Evolutionary conservation across 2,329 filamentous ascomycete species (phyloP), one percentile per base, ranked within the genome.

Genomic region (Botrytis hyacinthi): DNA sequence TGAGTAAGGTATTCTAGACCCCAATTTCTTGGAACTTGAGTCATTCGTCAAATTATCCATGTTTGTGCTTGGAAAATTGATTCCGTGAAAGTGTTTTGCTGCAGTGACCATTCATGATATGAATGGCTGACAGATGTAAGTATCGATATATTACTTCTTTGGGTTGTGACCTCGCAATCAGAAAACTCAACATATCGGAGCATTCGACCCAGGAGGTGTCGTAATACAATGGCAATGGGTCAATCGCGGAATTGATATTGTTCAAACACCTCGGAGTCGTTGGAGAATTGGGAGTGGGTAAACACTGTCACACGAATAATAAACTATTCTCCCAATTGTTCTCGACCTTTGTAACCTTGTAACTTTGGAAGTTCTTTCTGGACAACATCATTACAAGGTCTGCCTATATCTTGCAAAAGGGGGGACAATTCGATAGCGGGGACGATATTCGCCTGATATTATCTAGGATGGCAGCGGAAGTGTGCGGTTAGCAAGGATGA

Each of bases 361-460:
- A 37, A 20, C 12, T 35, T 51, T n/a, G 29, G 4, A 48, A 20
- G 32, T 7, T 7, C 26, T 29, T 14, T 35, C 37, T 16, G n/a
- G 22, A 46, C 48, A 54, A n/a, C 48, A 54, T 54, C 48, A 54
- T n/a, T 54, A 54, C 48, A 16, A 54, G 48, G 48, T 54, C 48
- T 54, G 12, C 32, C 9, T 10, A 48, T 26, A 22, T 66, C 29
- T 6, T n/a, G 61, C 40, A 51, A 51, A 40, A 72, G 57, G 51
- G 40, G 62, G 22, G 40, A 62, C 65, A 22, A 48, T 42, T 54
- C 48, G 16, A 29, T 37, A 68, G 65, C 46, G 65, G 63, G 37
- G 37, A 57, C 61, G 70, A 37, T 72, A 61, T 42, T 57, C 35
- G 26, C 70, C 61, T 67, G 70, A 60, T 59, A 67, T 54, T 6